Evolutionary conservation across 495 filamentous ascomycete genomes (phyloP).

Genomic region (Tirmania nivea): DNA sequence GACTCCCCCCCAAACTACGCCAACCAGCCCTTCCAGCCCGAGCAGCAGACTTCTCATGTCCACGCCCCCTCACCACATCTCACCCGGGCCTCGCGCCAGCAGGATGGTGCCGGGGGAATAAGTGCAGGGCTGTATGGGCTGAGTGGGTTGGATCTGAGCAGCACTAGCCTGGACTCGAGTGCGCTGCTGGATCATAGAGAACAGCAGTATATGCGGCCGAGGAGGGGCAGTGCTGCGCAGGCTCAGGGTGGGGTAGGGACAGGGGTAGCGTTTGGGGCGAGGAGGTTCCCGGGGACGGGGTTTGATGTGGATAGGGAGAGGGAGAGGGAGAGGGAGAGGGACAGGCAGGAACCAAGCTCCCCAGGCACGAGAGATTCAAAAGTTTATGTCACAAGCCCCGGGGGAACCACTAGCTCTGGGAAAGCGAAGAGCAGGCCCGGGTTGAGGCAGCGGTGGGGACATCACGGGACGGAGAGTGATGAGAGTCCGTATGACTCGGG

Average conservation of each 20-base stretch:
- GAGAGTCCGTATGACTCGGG: too few species aligned
- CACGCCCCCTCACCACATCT: too few species aligned
- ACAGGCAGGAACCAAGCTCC: not conserved
- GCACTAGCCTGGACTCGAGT: slow-evolving; percentile 63
- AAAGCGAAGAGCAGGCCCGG: slow-evolving; percentile 17
- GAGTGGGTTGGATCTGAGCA: slow-evolving; percentile 39
- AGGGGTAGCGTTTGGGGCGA: not conserved
- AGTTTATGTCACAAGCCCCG: too few species aligned
- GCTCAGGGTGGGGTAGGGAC: not conserved
- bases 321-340: not conserved
- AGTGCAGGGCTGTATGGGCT: slow-evolving; percentile 35
- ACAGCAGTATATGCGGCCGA: slow-evolving; percentile 45
- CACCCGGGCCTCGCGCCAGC: not conserved
- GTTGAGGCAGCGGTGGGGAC: slow-evolving; percentile 27
- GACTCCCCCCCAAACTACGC: not conserved
- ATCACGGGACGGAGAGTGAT: too few species aligned
- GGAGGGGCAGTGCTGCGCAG: slow-evolving; percentile 27
- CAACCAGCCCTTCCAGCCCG: not conserved
- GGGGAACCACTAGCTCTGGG: too few species aligned
- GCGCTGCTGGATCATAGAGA: slow-evolving; percentile 63
- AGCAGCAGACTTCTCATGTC: not conserved
- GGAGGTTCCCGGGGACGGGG: not conserved
- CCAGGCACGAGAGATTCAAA: not conserved
- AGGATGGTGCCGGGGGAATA: slow-evolving; percentile 17
- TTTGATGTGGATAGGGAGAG: not conserved